phyloP scores from a whole-genome alignment of 768 basidiomycete genomes.

The Chalciporus piperatus region DNA sequence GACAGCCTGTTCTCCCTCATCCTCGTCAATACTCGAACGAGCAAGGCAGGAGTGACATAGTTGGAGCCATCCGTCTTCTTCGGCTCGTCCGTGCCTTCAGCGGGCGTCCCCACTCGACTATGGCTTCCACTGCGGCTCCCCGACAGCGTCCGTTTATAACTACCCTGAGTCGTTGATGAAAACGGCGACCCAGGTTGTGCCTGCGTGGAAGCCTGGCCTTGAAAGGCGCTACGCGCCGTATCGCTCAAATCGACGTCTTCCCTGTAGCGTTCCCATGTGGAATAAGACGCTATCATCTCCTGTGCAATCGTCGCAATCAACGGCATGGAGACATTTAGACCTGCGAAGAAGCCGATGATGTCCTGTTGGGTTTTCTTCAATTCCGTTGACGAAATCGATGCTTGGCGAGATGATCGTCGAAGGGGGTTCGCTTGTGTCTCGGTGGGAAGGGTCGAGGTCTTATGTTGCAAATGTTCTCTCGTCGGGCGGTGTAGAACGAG shows the following conservation, averaged over 20 bases:
- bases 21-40: conserved; percentile 53
- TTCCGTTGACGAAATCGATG: conserved; percentile 28
- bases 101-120: conserved; percentile 28
- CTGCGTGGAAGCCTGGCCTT: conserved; percentile 7
- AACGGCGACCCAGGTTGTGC: conserved; percentile 18
- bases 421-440: conserved; percentile 36
- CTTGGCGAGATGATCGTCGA: conserved; percentile 56
- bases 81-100: conserved; percentile 20
- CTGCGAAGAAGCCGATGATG: conserved; percentile 78
- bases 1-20: conserved; percentile 67
- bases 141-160: conserved; percentile 23
- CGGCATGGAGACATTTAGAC: conserved; percentile 80
- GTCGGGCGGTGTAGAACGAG: conserved; percentile 70
- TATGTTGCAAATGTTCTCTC: conserved; percentile 41
- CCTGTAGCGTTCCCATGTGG: conserved; percentile 83
- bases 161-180: conserved; percentile 17
- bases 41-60: conserved; percentile 54
- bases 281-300: conserved; percentile 87
- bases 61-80: conserved; percentile 10
- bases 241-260: conserved; percentile 52
- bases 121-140: conserved; percentile 24
- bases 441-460: conserved; percentile 25
- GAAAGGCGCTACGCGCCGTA: conserved; percentile 18
- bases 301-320: conserved; percentile 83
- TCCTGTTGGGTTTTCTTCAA: conserved; percentile 51